These are phyloP conservation scores for Penicilliopsis zonata DNA, from an alignment of 495 filamentous ascomycete species.

Conservation along the genomic window DNA sequence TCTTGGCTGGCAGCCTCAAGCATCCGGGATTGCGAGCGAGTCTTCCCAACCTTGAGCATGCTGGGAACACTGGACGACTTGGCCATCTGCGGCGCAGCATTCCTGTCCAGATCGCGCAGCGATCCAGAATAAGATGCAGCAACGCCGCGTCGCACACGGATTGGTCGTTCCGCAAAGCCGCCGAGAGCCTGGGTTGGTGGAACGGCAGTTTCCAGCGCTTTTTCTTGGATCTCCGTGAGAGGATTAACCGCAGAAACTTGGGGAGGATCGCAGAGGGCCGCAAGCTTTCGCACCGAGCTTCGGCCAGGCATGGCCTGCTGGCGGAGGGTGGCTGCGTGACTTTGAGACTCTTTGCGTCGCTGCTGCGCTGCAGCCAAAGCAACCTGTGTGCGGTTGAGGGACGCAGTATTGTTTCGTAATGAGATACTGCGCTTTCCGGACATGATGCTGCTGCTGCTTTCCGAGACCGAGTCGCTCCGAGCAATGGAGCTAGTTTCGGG, in stretches of 20 bases:
- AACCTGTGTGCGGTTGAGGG: conserved; percentile 25
- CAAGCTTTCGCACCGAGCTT: conserved; percentile 17
- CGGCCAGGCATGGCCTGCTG: conserved; percentile 27
- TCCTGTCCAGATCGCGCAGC: conserved; percentile 18
- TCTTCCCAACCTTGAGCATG: conserved; percentile 31
- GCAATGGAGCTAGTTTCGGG: conserved; percentile 14
- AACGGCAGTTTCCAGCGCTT: conserved; percentile 4
- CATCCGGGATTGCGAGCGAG: conserved; percentile 32
- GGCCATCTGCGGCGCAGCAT: conserved; percentile 12
- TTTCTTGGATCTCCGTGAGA: conserved; percentile 10
- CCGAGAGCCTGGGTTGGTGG: conserved; percentile 9
- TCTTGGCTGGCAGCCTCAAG: conserved; percentile 23
- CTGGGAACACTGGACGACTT: conserved; percentile 21
- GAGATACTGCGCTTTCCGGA: conserved; percentile 20
- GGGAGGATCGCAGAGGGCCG: conserved; percentile 16
- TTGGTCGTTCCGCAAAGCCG: conserved; percentile 31
- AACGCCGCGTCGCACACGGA: conserved; percentile 25
- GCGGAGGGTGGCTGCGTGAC: conserved; percentile 35
- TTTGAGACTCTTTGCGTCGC: conserved; percentile 28
- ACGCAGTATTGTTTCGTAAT: conserved; percentile 12
- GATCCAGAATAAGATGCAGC: conserved; percentile 26
- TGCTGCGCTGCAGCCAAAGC: conserved; percentile 32
- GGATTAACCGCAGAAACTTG: conserved; percentile 6
- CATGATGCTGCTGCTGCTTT: conserved; percentile 17
- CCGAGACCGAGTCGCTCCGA: conserved; percentile 18